phyloP scores from a whole-genome alignment of 163 green algal species.

The Chloromonas sp. region DNA sequence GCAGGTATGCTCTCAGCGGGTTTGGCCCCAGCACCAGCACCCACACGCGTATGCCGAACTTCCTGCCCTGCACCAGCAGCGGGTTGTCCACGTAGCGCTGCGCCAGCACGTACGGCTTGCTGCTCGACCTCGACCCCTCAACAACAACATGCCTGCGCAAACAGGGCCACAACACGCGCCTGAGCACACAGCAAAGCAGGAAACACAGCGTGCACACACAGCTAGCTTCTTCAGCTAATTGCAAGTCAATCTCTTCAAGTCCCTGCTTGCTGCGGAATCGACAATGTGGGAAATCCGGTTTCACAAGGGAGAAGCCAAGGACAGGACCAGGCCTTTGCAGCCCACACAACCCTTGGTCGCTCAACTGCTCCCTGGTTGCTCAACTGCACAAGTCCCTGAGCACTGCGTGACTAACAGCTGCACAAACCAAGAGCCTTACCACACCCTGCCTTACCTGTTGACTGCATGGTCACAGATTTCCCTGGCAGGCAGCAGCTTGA shows the following conservation, averaged over 20 bases:
- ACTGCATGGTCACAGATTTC: conserved; percentile 2
- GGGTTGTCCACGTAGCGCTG: conserved; percentile 63
- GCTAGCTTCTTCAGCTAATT: no score
- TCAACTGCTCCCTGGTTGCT: not conserved
- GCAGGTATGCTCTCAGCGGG: conserved; percentile 51
- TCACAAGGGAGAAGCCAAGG: no score
- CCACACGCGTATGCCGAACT: conserved; percentile 61
- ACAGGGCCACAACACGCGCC: not conserved
- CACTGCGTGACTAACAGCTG: not conserved
- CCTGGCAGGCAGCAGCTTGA: conserved; percentile 37
- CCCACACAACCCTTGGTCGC: no score
- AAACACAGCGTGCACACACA: no score
- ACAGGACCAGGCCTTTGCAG: no score
- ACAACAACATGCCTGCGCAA: not conserved
- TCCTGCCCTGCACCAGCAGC: conserved; percentile 40
- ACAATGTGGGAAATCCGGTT: no score
- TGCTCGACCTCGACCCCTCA: not conserved
- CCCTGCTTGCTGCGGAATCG: no score
- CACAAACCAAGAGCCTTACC: not conserved
- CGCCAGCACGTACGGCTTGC: conserved; percentile 52
- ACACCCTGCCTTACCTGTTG: conserved; percentile 5
- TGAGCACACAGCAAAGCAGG: no score
- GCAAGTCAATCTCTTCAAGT: no score
- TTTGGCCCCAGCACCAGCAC: conserved; percentile 35
- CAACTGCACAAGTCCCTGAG: not conserved